phyloP scores from a whole-genome alignment of 768 basidiomycete genomes.

The Suillus discolor region DNA sequence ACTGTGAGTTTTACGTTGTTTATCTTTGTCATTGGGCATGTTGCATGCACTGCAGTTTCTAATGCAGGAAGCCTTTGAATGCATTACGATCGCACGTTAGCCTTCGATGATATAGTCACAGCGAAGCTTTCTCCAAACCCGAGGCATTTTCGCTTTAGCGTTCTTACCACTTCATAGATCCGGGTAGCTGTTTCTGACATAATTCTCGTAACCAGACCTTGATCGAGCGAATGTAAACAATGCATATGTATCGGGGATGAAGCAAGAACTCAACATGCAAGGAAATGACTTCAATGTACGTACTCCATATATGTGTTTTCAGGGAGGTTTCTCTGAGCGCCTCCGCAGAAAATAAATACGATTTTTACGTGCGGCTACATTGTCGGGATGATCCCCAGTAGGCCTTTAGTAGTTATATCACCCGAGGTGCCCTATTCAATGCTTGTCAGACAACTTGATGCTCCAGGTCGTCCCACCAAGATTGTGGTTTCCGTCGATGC shows the following conservation, averaged over 20 bases:
- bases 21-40: neutral
- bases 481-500: slow-evolving; percentile 67
- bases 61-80: neutral
- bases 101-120: neutral
- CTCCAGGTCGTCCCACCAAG: slow-evolving; percentile 63
- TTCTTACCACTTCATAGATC: slow-evolving; percentile 2
- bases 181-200: slow-evolving; percentile 5
- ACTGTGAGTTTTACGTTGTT: slow-evolving; percentile 44
- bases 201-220: slow-evolving; percentile 45
- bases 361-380: slow-evolving; percentile 78
- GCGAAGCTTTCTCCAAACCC: neutral
- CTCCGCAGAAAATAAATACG: slow-evolving; percentile 59
- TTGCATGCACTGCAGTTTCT: neutral
- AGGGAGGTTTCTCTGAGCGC: neutral
- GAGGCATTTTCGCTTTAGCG: neutral
- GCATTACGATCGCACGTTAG: neutral
- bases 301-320: neutral
- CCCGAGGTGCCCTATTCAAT: slow-evolving; percentile 8
- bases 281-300: slow-evolving; percentile 65
- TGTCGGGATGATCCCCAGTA: slow-evolving; percentile 73
- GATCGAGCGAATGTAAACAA: slow-evolving; percentile 71
- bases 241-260: slow-evolving; percentile 82
- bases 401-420: slow-evolving; percentile 8
- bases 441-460: slow-evolving; percentile 58
- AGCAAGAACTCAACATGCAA: slow-evolving; percentile 65